phyloP scores from a whole-genome alignment of 352 stramenopile genomes.

The Hyaloperonospora brassicae region DNA sequence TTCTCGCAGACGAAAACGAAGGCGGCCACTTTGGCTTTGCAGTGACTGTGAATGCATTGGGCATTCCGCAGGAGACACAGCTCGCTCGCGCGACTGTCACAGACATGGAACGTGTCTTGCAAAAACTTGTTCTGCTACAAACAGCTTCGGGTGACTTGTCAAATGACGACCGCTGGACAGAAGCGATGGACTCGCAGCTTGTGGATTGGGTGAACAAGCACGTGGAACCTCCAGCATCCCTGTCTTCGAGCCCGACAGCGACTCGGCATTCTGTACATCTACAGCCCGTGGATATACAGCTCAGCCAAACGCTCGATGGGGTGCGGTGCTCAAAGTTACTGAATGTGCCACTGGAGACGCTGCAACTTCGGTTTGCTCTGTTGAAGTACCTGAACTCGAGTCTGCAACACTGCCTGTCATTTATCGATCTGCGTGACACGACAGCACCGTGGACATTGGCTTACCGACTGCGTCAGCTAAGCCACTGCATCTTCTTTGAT shows the following conservation, averaged over 20 bases:
- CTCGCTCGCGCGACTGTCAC: constrained; percentile 34
- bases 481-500: constrained; percentile 85
- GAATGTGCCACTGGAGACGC: constrained; percentile 37
- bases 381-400: constrained; percentile 79
- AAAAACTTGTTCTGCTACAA: constrained; percentile 20
- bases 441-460: constrained; percentile 67
- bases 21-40: constrained; percentile 52
- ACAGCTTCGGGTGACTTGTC: not conserved
- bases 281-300: constrained; percentile 57
- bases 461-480: constrained; percentile 55
- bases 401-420: constrained; percentile 51
- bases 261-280: constrained; percentile 47
- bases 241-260: constrained; percentile 16
- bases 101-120: constrained; percentile 34
- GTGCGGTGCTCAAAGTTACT: constrained; percentile 67
- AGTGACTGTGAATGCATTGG: constrained; percentile 47
- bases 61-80: constrained; percentile 58
- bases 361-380: constrained; percentile 73
- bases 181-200: constrained; percentile 73
- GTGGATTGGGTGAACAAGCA: constrained; percentile 84
- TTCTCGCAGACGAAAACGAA: constrained; percentile 48
- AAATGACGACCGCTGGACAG: constrained; percentile 32
- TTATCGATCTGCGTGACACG: constrained; percentile 74
- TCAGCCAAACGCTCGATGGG: constrained; percentile 61
- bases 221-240: constrained; percentile 37